Base-by-base conservation (phyloP, 78 protist species). In the Chrysochromulina parva region DNA sequence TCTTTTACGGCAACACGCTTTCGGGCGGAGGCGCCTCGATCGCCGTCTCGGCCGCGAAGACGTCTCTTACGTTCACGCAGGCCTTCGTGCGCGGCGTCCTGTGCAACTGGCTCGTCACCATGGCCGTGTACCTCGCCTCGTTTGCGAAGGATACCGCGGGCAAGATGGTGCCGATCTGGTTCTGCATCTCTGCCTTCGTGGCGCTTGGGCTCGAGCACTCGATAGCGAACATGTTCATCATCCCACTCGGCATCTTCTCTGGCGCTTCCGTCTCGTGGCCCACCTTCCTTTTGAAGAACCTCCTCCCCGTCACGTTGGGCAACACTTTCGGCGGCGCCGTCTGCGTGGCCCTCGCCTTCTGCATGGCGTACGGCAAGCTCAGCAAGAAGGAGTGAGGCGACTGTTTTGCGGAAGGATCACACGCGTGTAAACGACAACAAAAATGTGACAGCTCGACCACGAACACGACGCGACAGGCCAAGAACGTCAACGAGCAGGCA, bases 131-230 rank as follows among this genome's bases (percentile, higher is more conserved):
- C n/a, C 1, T 65, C 11, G 65, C 81, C 20, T 47, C 47, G 14
- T 9, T 6, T 5, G 7, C 66, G 38, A n/a, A 16, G 53, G 91
- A 89, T 13, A 19, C 73, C 26, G 53, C 60, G 4, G 69, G 69
- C 47, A 71, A 89, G 87, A n/a, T 53, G 66, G 76, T 89, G 19
- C 86, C 52, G 20, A 48, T 89, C 87, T 89, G 92, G 92, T 78
- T 78, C 47, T 50, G 52, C 11, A 78, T 78, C 60, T 78, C 86
- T 13, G 62, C 86, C 19, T 78, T 78, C 17, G 86, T 78, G 3
- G 86, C 92, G 7, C 3, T 90, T 13, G 91, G 92, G 3, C 24
- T 78, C 38, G 92, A 90, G 92, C 92, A 90, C 22, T 74, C 86
- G 13, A 90, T 90, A 6, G 85, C 92, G 6, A 90, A 90, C 69